Evolutionary conservation across 305 asterid genomes (phyloP).

Genomic region (Ilex paraguariensis): DNA sequence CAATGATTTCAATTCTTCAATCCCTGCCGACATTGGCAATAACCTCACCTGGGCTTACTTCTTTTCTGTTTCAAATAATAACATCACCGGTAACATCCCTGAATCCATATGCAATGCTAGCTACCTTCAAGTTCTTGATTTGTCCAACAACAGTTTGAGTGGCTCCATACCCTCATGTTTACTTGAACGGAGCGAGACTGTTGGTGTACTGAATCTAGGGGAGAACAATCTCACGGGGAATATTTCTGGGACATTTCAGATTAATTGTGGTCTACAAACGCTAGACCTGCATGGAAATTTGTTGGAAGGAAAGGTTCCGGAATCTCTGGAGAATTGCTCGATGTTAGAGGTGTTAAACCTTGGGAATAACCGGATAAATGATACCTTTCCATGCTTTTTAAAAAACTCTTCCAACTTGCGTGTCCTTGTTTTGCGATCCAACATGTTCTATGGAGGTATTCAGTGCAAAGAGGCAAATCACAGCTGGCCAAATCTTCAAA

Average conservation of each 20-base stretch:
- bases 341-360: not conserved
- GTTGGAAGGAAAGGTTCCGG: constrained; percentile 4
- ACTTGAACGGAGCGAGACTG: not conserved
- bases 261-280: not conserved
- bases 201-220: constrained; percentile 8
- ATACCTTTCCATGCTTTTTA: constrained; percentile 5
- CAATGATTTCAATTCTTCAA: not conserved
- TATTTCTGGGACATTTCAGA: not conserved
- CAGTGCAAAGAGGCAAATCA: not conserved
- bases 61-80: not conserved
- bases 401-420: not conserved
- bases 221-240: constrained; percentile 31
- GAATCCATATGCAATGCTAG: constrained; percentile 18
- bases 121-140: constrained; percentile 29
- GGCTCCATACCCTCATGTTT: constrained; percentile 53
- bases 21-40: constrained; percentile 10
- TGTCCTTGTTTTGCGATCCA: constrained; percentile 30
- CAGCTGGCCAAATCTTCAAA: constrained; percentile 23
- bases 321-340: constrained; percentile 22
- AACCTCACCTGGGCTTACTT: not conserved
- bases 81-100: constrained; percentile 25
- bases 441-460: not conserved
- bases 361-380: not conserved
- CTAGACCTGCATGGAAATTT: not conserved
- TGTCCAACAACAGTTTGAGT: constrained; percentile 31